Evolutionary conservation across 2,329 filamentous ascomycete genomes (phyloP).

Genomic region (Diaporthe citrichinensis): DNA sequence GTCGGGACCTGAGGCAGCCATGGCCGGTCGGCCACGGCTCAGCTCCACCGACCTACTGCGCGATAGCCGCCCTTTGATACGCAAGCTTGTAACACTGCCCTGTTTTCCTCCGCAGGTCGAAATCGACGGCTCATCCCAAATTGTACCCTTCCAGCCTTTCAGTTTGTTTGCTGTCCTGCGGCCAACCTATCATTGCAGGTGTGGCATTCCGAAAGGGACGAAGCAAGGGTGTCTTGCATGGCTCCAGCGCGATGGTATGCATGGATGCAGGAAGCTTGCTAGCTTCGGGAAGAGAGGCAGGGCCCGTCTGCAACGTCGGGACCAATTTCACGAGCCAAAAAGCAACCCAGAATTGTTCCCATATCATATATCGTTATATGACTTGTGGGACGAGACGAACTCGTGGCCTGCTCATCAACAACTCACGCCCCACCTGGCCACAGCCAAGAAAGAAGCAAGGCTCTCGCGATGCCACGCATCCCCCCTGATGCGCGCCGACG

Average conservation of each 20-base stretch:
- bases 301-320: constrained; percentile 35
- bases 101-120: constrained; percentile 14
- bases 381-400: constrained; percentile 26
- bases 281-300: constrained; percentile 35
- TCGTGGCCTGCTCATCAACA: constrained; percentile 17
- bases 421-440: background rate
- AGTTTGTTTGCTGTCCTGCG: background rate
- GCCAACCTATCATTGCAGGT: constrained; percentile 31
- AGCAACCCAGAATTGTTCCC: background rate
- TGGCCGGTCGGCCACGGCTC: background rate
- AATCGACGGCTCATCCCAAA: background rate
- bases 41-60: constrained; percentile 2
- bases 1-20: background rate
- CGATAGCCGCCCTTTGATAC: constrained; percentile 12
- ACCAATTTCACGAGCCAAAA: constrained; percentile 26
- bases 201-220: constrained; percentile 38
- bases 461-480: constrained; percentile 23
- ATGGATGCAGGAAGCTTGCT: constrained; percentile 40
- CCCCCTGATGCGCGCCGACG: constrained; percentile 1
- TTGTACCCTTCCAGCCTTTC: background rate
- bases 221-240: constrained; percentile 39
- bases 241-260: constrained; percentile 35
- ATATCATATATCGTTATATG: constrained; percentile 28
- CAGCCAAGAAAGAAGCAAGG: constrained; percentile 1
- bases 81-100: constrained; percentile 11